Evolutionary conservation across 257 asterid species (phyloP).

Genomic region (Fraxinus quadrangulata): DNA sequence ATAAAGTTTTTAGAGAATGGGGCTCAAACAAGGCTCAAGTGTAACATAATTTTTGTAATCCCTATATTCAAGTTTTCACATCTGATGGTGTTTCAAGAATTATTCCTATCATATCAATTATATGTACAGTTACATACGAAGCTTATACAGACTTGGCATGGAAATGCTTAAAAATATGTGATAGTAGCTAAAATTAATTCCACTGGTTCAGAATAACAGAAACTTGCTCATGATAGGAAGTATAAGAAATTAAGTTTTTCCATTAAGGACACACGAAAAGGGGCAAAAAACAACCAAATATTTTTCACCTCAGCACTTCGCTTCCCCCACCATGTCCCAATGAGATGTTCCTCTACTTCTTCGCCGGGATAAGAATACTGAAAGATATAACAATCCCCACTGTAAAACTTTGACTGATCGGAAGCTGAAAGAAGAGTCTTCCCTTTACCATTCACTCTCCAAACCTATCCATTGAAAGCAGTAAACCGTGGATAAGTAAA

Average conservation of each 20-base stretch:
- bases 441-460: constrained; percentile 62
- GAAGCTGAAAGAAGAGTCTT: constrained; percentile 47
- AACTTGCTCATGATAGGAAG: constrained; percentile 1
- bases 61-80: not conserved
- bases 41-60: not conserved
- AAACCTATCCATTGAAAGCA: constrained; percentile 54
- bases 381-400: constrained; percentile 82
- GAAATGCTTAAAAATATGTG: not conserved
- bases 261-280: not conserved
- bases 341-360: constrained; percentile 63
- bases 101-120: not conserved
- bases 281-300: constrained; percentile 13
- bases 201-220: constrained; percentile 10
- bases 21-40: not conserved
- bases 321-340: constrained; percentile 84
- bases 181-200: not conserved
- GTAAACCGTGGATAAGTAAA: constrained; percentile 19
- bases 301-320: constrained; percentile 64
- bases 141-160: not conserved
- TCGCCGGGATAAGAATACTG: constrained; percentile 64
- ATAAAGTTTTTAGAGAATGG: too few species aligned
- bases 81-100: not conserved
- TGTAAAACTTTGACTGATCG: constrained; percentile 61
- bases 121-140: not conserved
- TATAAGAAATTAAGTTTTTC: constrained; percentile 13